Conservation (phyloP, 495 filamentous ascomycete species). For the Immersiella caudata region DNA sequence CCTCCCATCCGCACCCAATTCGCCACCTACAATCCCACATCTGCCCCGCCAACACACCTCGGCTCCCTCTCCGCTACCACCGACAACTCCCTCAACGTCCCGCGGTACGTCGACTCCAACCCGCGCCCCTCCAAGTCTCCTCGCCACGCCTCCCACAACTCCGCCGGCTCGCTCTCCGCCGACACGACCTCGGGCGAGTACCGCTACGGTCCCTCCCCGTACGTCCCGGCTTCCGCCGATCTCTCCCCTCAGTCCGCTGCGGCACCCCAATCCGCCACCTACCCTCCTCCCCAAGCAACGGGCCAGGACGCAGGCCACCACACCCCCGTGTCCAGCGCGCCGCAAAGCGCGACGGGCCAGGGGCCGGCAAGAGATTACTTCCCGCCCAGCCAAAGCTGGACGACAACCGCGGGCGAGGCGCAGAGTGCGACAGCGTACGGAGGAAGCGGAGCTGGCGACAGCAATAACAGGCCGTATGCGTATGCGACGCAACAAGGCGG, state of each 20-base stretch:
- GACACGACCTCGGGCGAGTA: slow-evolving; percentile 52
- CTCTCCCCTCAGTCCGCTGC: slow-evolving; percentile 37
- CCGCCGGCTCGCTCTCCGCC: slow-evolving; percentile 45
- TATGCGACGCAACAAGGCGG: slow-evolving; percentile 33
- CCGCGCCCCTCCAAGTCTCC: slow-evolving; percentile 58
- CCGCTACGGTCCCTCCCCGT: slow-evolving; percentile 48
- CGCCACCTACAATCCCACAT: slow-evolving; percentile 42
- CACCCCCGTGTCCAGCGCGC: background rate
- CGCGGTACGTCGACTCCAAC: slow-evolving; percentile 55
- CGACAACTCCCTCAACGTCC: slow-evolving; percentile 46
- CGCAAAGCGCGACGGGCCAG: slow-evolving; percentile 1
- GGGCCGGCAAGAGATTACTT: slow-evolving; percentile 51
- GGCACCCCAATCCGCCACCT: slow-evolving; percentile 5
- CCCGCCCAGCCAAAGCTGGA: slow-evolving; percentile 49
- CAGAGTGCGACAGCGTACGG: slow-evolving; percentile 7
- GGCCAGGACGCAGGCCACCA: slow-evolving; percentile 11
- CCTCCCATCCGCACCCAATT: slow-evolving; percentile 52
- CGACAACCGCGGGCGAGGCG: slow-evolving; percentile 46
- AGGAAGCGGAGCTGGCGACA: background rate
- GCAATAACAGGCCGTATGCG: slow-evolving; percentile 43
- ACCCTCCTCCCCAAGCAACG: slow-evolving; percentile 17
- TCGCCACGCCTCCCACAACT: slow-evolving; percentile 52
- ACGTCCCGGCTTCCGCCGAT: slow-evolving; percentile 36
- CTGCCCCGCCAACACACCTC: slow-evolving; percentile 48
- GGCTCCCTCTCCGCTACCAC: slow-evolving; percentile 44